Evolutionary conservation across 495 filamentous ascomycete genomes (phyloP), one percentile per base, ranked within the genome.

Genomic region (Neurospora tetrasperma): DNA sequence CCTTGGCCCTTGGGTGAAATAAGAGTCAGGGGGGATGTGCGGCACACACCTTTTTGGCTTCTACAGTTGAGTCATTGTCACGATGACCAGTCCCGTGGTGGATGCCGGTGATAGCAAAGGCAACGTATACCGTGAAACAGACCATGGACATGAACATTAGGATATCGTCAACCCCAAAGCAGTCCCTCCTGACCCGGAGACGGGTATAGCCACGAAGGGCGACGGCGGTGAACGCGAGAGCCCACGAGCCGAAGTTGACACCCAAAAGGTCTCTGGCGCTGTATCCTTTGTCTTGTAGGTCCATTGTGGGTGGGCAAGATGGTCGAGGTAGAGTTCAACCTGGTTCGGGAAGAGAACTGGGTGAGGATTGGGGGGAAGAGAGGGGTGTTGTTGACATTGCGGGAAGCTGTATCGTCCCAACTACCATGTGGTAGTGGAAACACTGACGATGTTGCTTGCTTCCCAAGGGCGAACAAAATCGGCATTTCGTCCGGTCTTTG

Each of bases 81-180:
- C 70, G 62, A 5, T 74, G 20, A 9, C 73, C 70, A 18, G 71
- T 76, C 14, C 73, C 73, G 42, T 73, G 23, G 35, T 18, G 3
- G 42, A 76, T 42, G n/a, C 75, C 73, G 2, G 41, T 4, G 27
- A 76, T 70, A 35, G 73, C 71, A 44, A 73, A 70, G 23, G 69
- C 43, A 59, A 69, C 71, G 48, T 76, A 75, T 27, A 71, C 35
- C 8, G 46, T 31, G 48, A 76, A 76, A 59, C 48, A 70, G 0
- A 69, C 66, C 70, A 71, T 71, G 0, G 75, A 74, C 2, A 35
- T 44, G 6, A 39, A 16, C 73, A 76, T 76, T 4, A 75, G 46
- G 70, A 74, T 73, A 72, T 76, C 73, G 43, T 76, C 75, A 14
- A 38, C 0, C 9, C 75, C 73, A 43, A 76, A 76, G 14, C 70